A percentile compares a stretch with the other conserved stretches of the same genome.
Conservation (phyloP, 2,329 filamentous ascomycete genomes). For the Daldinia sp. region DNA sequence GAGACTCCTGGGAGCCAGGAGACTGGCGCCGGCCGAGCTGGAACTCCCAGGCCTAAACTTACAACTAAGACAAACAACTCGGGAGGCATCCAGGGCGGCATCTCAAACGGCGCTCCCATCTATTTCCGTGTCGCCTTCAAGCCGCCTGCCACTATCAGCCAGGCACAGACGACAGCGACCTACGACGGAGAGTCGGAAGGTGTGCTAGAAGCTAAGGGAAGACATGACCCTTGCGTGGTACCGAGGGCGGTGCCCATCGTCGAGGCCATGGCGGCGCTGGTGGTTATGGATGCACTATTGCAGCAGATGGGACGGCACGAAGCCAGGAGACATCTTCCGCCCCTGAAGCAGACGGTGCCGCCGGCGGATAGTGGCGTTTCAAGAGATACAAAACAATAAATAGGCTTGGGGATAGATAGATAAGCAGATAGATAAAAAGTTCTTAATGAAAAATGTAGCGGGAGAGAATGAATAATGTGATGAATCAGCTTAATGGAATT, state of each 20-base stretch:
- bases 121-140: constrained; percentile 98
- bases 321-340: constrained; percentile 60
- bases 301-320: constrained; percentile 76
- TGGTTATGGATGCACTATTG: constrained; percentile 87
- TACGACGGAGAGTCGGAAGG: constrained; percentile 80
- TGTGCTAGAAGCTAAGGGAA: constrained; percentile 87
- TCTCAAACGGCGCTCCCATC: constrained; percentile 91
- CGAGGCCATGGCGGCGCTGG: constrained; percentile 90
- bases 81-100: constrained; percentile 94
- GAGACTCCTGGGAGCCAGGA: constrained; percentile 56
- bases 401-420: not conserved
- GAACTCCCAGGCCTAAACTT: constrained; percentile 69
- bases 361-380: constrained; percentile 51
- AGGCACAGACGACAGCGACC: constrained; percentile 84
- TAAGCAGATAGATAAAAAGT: constrained; percentile 1
- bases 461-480: not conserved
- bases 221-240: constrained; percentile 94
- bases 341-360: constrained; percentile 52
- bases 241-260: constrained; percentile 88
- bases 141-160: constrained; percentile 91
- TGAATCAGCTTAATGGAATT: not conserved
- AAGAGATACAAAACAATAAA: constrained; percentile 32
- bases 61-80: constrained; percentile 95
- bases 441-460: not conserved
- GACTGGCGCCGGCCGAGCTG: constrained; percentile 58